phyloP scores from a whole-genome alignment of 1,284 basidiomycete species.

The Schizopora paradoxa region DNA sequence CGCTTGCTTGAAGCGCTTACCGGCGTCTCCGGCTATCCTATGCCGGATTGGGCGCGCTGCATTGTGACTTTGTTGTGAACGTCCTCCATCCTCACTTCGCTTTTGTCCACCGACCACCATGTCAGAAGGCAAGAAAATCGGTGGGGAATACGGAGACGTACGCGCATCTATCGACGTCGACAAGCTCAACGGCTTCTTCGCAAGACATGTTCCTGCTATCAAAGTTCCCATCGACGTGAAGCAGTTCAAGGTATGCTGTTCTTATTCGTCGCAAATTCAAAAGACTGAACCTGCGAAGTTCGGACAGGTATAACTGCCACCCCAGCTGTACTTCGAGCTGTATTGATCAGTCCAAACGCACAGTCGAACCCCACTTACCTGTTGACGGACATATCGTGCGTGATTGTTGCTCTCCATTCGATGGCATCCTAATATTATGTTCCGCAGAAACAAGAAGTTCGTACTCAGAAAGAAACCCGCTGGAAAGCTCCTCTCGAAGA shows the following conservation, averaged over 20 bases:
- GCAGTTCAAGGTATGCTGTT: conserved; percentile 78
- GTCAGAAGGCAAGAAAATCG: conserved; percentile 57
- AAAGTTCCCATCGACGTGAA: conserved; percentile 71
- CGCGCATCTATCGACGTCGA: conserved; percentile 65
- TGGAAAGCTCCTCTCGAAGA: conserved; percentile 78
- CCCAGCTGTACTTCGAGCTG: conserved; percentile 4
- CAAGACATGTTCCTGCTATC: conserved; percentile 50
- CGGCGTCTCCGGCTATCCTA: no score
- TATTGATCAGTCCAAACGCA: not conserved
- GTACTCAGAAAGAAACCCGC: conserved; percentile 95
- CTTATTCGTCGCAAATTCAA: conserved; percentile 5
- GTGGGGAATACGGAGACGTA: conserved; percentile 71
- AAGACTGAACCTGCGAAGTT: conserved; percentile 46
- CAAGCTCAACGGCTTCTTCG: conserved; percentile 67
- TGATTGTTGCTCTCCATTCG: conserved; percentile 13
- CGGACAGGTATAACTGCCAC: conserved; percentile 55
- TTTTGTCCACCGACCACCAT: no score
- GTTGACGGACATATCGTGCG: conserved; percentile 68
- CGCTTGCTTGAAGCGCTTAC: no score
- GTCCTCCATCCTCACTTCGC: no score
- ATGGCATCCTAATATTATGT: conserved; percentile 10
- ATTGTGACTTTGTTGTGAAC: no score
- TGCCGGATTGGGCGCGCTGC: no score
- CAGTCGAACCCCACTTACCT: conserved; percentile 96
- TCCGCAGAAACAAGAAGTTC: conserved; percentile 52